A percentile compares a stretch with the other conserved stretches of the same genome.
These are phyloP conservation scores for Alternaria alternata DNA, from an alignment of 2,329 filamentous ascomycete species.

Conservation along the genomic window DNA sequence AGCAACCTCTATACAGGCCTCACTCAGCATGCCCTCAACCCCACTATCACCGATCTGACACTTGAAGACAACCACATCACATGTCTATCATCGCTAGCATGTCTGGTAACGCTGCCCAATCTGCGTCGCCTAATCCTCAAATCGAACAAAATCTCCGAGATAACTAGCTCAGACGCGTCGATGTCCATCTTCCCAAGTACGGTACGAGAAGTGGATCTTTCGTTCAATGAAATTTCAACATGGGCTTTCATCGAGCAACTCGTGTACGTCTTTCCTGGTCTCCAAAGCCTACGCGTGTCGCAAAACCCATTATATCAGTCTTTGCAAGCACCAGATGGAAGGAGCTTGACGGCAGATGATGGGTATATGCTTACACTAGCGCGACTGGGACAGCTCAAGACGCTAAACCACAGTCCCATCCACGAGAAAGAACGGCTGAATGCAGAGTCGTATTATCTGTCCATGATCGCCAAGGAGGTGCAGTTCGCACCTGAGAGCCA, in stretches of 20 bases:
- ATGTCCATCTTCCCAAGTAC: slow-evolving; percentile 41
- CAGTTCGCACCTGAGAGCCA: slow-evolving; percentile 65
- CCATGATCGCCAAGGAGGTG: slow-evolving; percentile 80
- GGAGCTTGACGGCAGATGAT: slow-evolving; percentile 70
- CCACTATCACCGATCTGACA: slow-evolving; percentile 68
- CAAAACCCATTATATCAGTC: slow-evolving; percentile 84
- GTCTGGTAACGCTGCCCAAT: slow-evolving; percentile 66
- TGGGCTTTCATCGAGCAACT: slow-evolving; percentile 81
- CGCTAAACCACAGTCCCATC: slow-evolving; percentile 76
- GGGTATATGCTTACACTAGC: slow-evolving; percentile 89
- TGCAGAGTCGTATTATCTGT: slow-evolving; percentile 93
- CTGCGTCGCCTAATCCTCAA: slow-evolving; percentile 69
- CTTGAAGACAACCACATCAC: slow-evolving; percentile 77
- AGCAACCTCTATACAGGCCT: slow-evolving; percentile 51
- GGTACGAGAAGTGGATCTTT: slow-evolving; percentile 54
- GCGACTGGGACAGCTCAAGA: slow-evolving; percentile 71
- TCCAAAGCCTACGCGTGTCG: slow-evolving; percentile 78
- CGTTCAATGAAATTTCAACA: slow-evolving; percentile 57
- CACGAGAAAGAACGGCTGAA: slow-evolving; percentile 79
- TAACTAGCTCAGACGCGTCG: slow-evolving; percentile 31
- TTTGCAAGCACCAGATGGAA: slow-evolving; percentile 54
- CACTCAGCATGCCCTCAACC: slow-evolving; percentile 51
- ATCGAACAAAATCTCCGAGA: slow-evolving; percentile 71
- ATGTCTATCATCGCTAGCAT: slow-evolving; percentile 64
- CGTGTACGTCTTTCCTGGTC: slow-evolving; percentile 71